Conservation (phyloP, 2,329 filamentous ascomycete species). For the Colletotrichum eremochloae region DNA sequence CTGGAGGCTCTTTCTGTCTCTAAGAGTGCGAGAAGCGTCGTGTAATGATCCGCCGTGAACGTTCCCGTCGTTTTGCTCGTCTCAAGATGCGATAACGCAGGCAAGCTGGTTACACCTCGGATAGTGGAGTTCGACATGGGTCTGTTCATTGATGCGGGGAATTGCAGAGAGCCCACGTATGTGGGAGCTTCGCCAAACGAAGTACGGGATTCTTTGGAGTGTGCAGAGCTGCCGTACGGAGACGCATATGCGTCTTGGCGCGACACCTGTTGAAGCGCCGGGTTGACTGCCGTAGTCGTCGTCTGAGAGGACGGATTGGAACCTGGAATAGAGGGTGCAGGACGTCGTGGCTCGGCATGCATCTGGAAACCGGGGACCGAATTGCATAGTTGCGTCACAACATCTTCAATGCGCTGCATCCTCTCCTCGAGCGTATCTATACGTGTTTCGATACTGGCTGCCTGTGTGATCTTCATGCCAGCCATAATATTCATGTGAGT, state of each 20-base stretch:
- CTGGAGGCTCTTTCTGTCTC: conserved; percentile 70
- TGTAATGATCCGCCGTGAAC: conserved; percentile 62
- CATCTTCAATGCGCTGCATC: conserved; percentile 66
- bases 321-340: conserved; percentile 46
- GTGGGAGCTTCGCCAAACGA: conserved; percentile 63
- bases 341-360: conserved; percentile 47
- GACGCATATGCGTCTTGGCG: conserved; percentile 47
- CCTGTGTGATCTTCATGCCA: conserved; percentile 70
- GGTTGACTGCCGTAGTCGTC: conserved; percentile 47
- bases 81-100: conserved; percentile 53
- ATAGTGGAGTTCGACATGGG: conserved; percentile 63
- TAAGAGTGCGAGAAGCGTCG: conserved; percentile 64
- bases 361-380: conserved; percentile 57
- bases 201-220: conserved; percentile 57
- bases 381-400: conserved; percentile 65
- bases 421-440: conserved; percentile 65
- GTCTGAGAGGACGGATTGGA: conserved; percentile 46
- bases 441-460: conserved; percentile 66
- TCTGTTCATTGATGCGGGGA: conserved; percentile 50
- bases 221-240: conserved; percentile 53
- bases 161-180: conserved; percentile 59
- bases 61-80: conserved; percentile 42
- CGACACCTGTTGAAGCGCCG: conserved; percentile 49
- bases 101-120: conserved; percentile 61
- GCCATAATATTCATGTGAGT: conserved; percentile 60